phyloP scores from a whole-genome alignment of 352 stramenopile species.

The Phytophthora chlamydospora region DNA sequence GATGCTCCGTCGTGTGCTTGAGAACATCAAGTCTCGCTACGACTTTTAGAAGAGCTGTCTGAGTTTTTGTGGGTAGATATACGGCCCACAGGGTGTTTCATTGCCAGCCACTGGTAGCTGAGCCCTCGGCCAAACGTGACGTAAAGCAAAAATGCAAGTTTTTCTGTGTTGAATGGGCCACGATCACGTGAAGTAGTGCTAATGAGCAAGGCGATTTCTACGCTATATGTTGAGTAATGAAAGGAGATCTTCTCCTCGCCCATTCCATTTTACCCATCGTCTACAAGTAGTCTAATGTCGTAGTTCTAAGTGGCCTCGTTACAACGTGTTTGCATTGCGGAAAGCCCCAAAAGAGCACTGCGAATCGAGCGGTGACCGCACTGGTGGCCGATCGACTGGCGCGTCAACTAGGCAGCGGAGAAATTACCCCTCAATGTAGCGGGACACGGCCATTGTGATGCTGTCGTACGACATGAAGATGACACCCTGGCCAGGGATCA shows the following conservation, averaged over 20 bases:
- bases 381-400: constrained; percentile 28
- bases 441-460: constrained; percentile 65
- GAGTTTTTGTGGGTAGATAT: constrained; percentile 1
- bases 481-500: constrained; percentile 97
- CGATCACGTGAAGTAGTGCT: too few species aligned
- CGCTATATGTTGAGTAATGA: too few species aligned
- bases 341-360: constrained; percentile 2
- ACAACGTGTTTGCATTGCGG: background rate
- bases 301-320: too few species aligned
- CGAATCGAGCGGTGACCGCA: constrained; percentile 27
- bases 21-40: constrained; percentile 32
- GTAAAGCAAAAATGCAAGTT: constrained; percentile 3
- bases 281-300: too few species aligned
- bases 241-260: too few species aligned
- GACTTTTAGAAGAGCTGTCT: constrained; percentile 13
- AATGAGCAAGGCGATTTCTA: too few species aligned
- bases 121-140: constrained; percentile 4
- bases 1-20: constrained; percentile 38
- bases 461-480: constrained; percentile 96
- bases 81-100: background rate
- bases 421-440: constrained; percentile 52
- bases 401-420: constrained; percentile 1
- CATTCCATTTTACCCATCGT: too few species aligned
- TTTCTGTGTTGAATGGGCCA: too few species aligned
- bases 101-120: constrained; percentile 8